Conservation (phyloP, 176 grass and related monocot species). For the Aegilops umbellulata region DNA sequence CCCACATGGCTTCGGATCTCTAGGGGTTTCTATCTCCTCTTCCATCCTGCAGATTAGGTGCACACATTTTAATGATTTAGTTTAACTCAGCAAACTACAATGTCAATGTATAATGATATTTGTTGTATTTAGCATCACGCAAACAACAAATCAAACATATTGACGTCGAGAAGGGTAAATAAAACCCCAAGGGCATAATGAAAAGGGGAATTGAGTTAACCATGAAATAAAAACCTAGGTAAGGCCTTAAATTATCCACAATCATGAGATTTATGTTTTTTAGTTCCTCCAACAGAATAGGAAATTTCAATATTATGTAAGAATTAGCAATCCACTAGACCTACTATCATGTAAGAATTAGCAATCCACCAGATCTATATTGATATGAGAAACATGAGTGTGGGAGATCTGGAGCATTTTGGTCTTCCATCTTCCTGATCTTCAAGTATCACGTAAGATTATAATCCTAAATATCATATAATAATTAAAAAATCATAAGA, state of each 20-base stretch:
- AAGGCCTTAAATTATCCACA: not conserved
- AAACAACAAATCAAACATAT: not conserved
- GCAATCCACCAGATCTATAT: not conserved
- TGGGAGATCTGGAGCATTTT: not conserved
- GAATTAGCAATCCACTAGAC: not conserved
- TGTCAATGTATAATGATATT: not conserved
- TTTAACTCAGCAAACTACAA: not conserved
- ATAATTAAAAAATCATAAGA: not conserved
- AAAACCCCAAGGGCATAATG: not conserved
- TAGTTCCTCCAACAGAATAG: not conserved
- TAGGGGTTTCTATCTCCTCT: conserved; percentile 23
- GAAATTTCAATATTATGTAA: not conserved
- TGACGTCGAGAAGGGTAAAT: not conserved
- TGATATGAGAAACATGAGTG: not conserved
- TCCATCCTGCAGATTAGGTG: conserved; percentile 49
- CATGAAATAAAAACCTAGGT: no score
- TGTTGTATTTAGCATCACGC: not conserved
- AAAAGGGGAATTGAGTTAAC: not conserved
- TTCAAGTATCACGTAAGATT: not conserved
- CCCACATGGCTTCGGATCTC: conserved; percentile 36
- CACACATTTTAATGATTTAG: not conserved
- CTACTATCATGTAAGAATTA: not conserved
- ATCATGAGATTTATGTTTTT: not conserved
- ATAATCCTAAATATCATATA: not conserved
- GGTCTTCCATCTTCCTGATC: not conserved